Conservation (phyloP, 2,329 filamentous ascomycete species). For the Phyllachora maydis region DNA sequence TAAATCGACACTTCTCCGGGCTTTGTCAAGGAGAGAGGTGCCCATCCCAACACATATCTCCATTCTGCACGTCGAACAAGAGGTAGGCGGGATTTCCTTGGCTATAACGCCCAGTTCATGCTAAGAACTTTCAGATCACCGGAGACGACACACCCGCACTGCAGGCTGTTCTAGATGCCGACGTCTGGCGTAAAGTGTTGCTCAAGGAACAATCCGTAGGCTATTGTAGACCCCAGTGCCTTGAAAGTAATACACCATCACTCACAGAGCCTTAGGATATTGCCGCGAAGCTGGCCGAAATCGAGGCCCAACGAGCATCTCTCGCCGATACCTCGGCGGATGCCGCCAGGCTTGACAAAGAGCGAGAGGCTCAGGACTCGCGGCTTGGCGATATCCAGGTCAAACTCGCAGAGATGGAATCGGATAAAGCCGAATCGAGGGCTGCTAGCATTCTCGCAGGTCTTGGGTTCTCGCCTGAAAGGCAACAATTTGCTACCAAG, state of each 20-base stretch:
- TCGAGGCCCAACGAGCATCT: constrained; percentile 57
- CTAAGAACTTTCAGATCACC: constrained; percentile 39
- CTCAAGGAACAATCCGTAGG: constrained; percentile 67
- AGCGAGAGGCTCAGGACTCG: constrained; percentile 75
- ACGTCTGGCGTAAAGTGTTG: constrained; percentile 95
- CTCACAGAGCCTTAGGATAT: constrained; percentile 42
- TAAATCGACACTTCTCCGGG: constrained; percentile 85
- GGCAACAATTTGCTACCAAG: constrained; percentile 83
- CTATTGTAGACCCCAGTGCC: neutral
- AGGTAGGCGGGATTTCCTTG: constrained; percentile 30
- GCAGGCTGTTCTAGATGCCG: constrained; percentile 88
- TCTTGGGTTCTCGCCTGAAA: constrained; percentile 85
- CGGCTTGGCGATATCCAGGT: constrained; percentile 79
- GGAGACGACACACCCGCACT: constrained; percentile 90
- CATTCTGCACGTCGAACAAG: constrained; percentile 96
- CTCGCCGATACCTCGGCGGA: constrained; percentile 87
- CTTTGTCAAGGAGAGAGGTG: constrained; percentile 80
- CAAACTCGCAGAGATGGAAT: constrained; percentile 96
- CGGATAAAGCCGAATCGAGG: constrained; percentile 89
- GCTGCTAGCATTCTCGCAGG: constrained; percentile 92
- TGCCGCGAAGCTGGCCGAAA: constrained; percentile 46
- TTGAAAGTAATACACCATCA: constrained; percentile 6
- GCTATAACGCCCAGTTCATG: neutral
- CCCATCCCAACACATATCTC: constrained; percentile 93
- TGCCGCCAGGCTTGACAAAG: constrained; percentile 64